These are phyloP conservation scores for Kuraishia ogatae DNA, from an alignment of 805 yeast genomes.

Conservation along the genomic window DNA sequence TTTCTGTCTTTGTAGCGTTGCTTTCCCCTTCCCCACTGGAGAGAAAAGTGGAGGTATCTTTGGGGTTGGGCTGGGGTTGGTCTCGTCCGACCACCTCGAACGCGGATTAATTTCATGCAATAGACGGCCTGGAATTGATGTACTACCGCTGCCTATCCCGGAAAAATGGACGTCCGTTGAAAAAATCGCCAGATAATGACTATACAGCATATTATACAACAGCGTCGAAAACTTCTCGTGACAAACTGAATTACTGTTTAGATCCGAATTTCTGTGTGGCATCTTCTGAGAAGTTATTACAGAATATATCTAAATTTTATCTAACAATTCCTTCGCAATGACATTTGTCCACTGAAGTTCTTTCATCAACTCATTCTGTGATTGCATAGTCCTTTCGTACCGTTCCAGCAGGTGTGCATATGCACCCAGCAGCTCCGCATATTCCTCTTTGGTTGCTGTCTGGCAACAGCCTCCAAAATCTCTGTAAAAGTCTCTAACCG, in stretches of 20 bases:
- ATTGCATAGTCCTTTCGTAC: neutral
- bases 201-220: too few relatives aligned
- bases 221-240: too few relatives aligned
- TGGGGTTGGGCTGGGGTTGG: neutral
- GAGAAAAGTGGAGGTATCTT: neutral
- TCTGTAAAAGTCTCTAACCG: neutral
- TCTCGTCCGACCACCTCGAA: neutral
- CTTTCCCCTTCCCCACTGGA: neutral
- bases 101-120: neutral
- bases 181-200: neutral
- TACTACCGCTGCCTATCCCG: neutral
- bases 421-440: neutral
- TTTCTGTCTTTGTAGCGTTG: neutral
- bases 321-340: neutral
- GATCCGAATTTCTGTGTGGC: too few relatives aligned
- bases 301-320: too few relatives aligned
- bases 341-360: neutral
- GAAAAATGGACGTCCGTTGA: neutral
- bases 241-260: too few relatives aligned
- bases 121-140: neutral
- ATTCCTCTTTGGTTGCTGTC: neutral
- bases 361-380: neutral
- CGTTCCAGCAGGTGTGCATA: neutral
- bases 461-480: neutral
- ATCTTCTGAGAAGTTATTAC: too few relatives aligned